These are phyloP conservation scores for Candida nitratophila DNA, from an alignment of 805 yeast genomes.

Conservation along the genomic window DNA sequence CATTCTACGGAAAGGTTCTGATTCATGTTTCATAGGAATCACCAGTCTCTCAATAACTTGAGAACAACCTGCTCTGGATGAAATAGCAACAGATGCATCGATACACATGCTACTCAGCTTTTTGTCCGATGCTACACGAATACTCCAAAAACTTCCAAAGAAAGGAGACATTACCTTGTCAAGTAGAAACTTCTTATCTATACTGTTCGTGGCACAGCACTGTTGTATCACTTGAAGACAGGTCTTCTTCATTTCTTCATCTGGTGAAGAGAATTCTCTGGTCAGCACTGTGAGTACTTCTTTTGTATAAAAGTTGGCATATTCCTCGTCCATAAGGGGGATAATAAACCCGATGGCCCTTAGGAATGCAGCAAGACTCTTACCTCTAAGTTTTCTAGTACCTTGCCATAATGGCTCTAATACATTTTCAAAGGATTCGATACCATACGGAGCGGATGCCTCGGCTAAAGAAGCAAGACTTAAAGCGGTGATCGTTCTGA, in stretches of 20 bases:
- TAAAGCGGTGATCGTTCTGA: conserved; percentile 63
- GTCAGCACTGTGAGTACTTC: conserved; percentile 63
- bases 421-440: conserved; percentile 71
- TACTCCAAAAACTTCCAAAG: conserved; percentile 70
- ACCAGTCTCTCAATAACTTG: conserved; percentile 52
- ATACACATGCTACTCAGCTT: conserved; percentile 54
- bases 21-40: conserved; percentile 64
- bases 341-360: conserved; percentile 73
- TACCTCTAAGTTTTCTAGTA: conserved; percentile 68
- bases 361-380: conserved; percentile 65
- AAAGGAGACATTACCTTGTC: conserved; percentile 51
- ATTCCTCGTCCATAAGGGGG: conserved; percentile 82
- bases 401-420: conserved; percentile 81
- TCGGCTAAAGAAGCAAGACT: conserved; percentile 75
- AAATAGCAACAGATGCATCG: conserved; percentile 62
- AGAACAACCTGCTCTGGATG: conserved; percentile 61
- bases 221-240: conserved; percentile 62
- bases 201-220: conserved; percentile 54
- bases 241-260: conserved; percentile 78
- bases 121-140: conserved; percentile 68
- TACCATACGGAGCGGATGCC: conserved; percentile 80
- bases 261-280: conserved; percentile 74
- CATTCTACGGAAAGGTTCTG: conserved; percentile 76
- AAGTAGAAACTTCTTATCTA: conserved; percentile 42
- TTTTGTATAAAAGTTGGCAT: conserved; percentile 67